Conservation (phyloP, 140 eudicot species). For the Anethum foeniculum region DNA sequence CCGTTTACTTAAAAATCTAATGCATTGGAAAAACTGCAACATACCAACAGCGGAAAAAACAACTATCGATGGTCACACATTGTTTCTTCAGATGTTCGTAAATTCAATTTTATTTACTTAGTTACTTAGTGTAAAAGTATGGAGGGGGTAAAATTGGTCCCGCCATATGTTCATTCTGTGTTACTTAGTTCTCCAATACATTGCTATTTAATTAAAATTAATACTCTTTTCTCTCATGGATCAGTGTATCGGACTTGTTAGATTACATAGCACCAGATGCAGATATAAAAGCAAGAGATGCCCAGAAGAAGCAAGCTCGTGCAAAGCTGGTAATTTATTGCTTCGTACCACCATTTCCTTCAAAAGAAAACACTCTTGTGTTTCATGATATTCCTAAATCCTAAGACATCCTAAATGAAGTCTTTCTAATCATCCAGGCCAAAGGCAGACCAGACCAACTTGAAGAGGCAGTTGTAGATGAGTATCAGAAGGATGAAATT, state of each 20-base stretch:
- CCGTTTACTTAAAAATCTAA: too few relatives aligned
- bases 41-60: background rate
- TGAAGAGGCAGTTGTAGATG: slow-evolving; percentile 40
- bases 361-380: background rate
- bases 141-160: too few relatives aligned
- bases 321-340: slow-evolving; percentile 50
- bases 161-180: too few relatives aligned
- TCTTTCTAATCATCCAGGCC: slow-evolving; percentile 32
- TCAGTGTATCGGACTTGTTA: slow-evolving; percentile 89
- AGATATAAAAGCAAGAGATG: slow-evolving; percentile 80
- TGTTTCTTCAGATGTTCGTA: too few relatives aligned
- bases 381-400: background rate
- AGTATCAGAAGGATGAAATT: slow-evolving; percentile 35
- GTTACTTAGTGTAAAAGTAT: too few relatives aligned
- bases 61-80: background rate
- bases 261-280: slow-evolving; percentile 94
- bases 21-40: background rate
- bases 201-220: background rate
- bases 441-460: slow-evolving; percentile 55
- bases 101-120: too few relatives aligned
- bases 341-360: background rate
- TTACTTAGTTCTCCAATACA: background rate
- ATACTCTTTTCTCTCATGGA: slow-evolving; percentile 13
- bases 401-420: background rate
- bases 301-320: slow-evolving; percentile 97